These are phyloP conservation scores for Fusarium transvaalense DNA, from an alignment of 2,329 filamentous ascomycete species.

Conservation along the genomic window DNA sequence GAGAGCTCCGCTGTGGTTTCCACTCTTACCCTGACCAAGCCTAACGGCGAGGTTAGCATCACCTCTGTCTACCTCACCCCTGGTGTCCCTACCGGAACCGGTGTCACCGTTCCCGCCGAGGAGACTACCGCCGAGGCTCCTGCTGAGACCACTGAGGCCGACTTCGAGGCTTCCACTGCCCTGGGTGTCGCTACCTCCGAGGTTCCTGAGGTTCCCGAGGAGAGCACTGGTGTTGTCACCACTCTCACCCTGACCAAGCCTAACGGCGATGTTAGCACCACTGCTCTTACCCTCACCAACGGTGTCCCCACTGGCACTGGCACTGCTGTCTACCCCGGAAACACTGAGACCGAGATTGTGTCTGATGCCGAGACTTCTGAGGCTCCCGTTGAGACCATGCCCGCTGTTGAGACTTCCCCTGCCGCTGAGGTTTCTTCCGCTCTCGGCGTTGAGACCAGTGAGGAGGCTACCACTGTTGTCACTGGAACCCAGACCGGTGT, in stretches of 20 bases:
- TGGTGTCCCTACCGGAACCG: conserved; percentile 19
- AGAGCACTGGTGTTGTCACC: conserved; percentile 21
- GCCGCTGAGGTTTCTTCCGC: conserved; percentile 12
- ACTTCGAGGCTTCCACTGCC: conserved; percentile 24
- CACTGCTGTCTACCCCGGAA: conserved; percentile 21
- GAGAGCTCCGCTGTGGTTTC: conserved; percentile 25
- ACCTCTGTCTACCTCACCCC: conserved; percentile 30
- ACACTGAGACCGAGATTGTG: conserved; percentile 9
- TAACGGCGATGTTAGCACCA: conserved; percentile 32
- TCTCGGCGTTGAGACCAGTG: conserved; percentile 17
- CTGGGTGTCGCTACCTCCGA: conserved; percentile 34
- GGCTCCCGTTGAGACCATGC: conserved; percentile 10
- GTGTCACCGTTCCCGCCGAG: conserved; percentile 37
- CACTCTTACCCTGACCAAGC: conserved; percentile 37
- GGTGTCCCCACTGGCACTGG: conserved; percentile 33
- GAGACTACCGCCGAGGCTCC: conserved; percentile 35
- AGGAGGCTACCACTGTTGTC: conserved; percentile 20
- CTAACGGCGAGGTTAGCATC: conserved; percentile 32
- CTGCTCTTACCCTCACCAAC: conserved; percentile 30
- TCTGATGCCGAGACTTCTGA: conserved; percentile 19
- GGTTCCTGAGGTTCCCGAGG: conserved; percentile 12
- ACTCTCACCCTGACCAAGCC: conserved; percentile 39
- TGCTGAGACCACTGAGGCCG: conserved; percentile 25
- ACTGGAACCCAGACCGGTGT: conserved; percentile 13
- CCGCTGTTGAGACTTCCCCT: conserved; percentile 7